Percentiles rank a stretch among this genome's conserved stretches.
Evolutionary conservation across 352 stramenopile species (phyloP).

Genomic region (Globisporangium splendens): DNA sequence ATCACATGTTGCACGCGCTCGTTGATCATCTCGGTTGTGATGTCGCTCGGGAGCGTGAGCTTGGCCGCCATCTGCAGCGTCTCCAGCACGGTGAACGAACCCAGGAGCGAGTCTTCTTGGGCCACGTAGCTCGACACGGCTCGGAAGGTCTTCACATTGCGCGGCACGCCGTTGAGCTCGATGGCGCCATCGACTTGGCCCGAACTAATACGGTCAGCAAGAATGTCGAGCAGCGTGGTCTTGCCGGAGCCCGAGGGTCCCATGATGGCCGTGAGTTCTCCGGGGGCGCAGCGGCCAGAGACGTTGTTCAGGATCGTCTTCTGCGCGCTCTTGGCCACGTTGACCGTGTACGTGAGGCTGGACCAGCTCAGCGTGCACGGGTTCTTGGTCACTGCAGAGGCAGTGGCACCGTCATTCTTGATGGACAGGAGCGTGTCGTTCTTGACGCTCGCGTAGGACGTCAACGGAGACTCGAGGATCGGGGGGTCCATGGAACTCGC

Average conservation of each 20-base stretch:
- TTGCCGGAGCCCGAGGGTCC: slow-evolving; percentile 62
- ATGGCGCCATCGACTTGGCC: slow-evolving; percentile 15
- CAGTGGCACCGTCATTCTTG: background rate
- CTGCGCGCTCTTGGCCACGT: slow-evolving; percentile 24
- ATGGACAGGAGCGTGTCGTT: background rate
- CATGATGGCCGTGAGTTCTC: slow-evolving; percentile 68
- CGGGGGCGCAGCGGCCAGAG: slow-evolving; percentile 46
- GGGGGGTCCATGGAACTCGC: too few species aligned
- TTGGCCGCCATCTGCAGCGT: slow-evolving; percentile 58
- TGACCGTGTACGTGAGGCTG: slow-evolving; percentile 58
- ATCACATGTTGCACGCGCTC: slow-evolving; percentile 56
- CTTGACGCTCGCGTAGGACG: slow-evolving; percentile 1
- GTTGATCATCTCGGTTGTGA: slow-evolving; percentile 33
- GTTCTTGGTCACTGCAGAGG: slow-evolving; percentile 5
- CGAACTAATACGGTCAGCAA: slow-evolving; percentile 41
- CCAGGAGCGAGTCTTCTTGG: slow-evolving; percentile 57
- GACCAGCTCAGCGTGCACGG: slow-evolving; percentile 62
- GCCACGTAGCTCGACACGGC: slow-evolving; percentile 61
- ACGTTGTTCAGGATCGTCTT: slow-evolving; percentile 59
- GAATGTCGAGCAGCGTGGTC: slow-evolving; percentile 58
- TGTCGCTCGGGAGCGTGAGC: slow-evolving; percentile 36
- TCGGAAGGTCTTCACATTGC: slow-evolving; percentile 34
- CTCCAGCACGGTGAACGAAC: slow-evolving; percentile 65
- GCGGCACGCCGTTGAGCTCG: slow-evolving; percentile 43
- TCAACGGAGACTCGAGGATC: background rate